phyloP scores from a whole-genome alignment of 768 basidiomycete genomes.

The Cystobasidium onofrii region DNA sequence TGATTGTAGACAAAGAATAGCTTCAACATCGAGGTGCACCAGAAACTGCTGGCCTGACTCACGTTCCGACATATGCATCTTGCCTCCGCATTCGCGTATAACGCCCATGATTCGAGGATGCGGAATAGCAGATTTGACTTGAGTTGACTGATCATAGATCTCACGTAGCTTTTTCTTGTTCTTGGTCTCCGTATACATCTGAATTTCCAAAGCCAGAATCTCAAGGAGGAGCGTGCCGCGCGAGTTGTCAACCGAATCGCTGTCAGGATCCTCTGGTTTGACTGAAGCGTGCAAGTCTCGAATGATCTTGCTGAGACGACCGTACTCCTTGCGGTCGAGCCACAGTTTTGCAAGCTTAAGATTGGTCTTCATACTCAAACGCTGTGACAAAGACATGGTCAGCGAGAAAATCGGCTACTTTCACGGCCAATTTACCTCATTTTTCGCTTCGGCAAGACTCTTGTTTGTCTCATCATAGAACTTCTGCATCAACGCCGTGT shows the following conservation, averaged over 20 bases:
- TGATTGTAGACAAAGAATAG: constrained; percentile 42
- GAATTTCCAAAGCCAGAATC: constrained; percentile 96
- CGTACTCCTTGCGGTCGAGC: constrained; percentile 88
- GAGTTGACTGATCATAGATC: constrained; percentile 90
- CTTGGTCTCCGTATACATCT: constrained; percentile 95
- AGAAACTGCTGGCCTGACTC: constrained; percentile 42
- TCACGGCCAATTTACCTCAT: constrained; percentile 61
- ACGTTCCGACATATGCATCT: constrained; percentile 99
- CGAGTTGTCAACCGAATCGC: constrained; percentile 73
- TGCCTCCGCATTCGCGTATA: constrained; percentile 97
- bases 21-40: neutral
- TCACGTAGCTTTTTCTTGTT: constrained; percentile 98
- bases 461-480: constrained; percentile 91
- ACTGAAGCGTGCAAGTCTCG: constrained; percentile 48
- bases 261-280: constrained; percentile 65
- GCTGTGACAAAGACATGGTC: constrained; percentile 49
- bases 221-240: constrained; percentile 89
- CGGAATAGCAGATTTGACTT: constrained; percentile 89
- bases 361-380: constrained; percentile 89
- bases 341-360: constrained; percentile 94
- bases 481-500: constrained; percentile 75
- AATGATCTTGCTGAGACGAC: constrained; percentile 58
- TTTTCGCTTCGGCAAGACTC: constrained; percentile 85
- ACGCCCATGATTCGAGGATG: constrained; percentile 98
- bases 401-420: constrained; percentile 13